These are phyloP conservation scores for Mollisia scopiformis DNA, from an alignment of 2,329 filamentous ascomycete species.

Conservation along the genomic window DNA sequence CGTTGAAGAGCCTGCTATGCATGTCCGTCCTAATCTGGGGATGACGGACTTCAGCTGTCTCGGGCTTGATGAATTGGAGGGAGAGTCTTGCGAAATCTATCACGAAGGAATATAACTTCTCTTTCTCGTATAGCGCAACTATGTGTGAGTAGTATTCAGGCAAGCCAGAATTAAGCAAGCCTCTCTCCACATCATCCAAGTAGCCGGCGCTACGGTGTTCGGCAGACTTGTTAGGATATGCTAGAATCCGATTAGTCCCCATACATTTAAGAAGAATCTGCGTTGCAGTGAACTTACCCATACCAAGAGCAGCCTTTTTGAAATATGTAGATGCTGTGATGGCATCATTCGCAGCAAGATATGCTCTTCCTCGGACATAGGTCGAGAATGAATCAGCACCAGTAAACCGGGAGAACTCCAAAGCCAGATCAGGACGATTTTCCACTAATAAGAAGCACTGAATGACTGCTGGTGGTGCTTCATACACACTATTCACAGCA, in stretches of 20 bases:
- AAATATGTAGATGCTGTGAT: conserved; percentile 76
- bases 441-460: conserved; percentile 65
- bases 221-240: conserved; percentile 25
- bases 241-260: conserved; percentile 25
- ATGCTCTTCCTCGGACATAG: conserved; percentile 84
- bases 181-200: conserved; percentile 76
- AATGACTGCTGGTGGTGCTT: conserved; percentile 61
- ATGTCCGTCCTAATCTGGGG: conserved; percentile 56
- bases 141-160: conserved; percentile 88
- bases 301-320: conserved; percentile 78
- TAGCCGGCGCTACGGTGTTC: conserved; percentile 65
- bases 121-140: conserved; percentile 77
- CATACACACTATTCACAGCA: conserved; percentile 66
- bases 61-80: conserved; percentile 59
- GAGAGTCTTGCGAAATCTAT: conserved; percentile 81
- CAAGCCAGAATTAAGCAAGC: conserved; percentile 69
- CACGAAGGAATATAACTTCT: conserved; percentile 77
- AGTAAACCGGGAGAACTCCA: conserved; percentile 59
- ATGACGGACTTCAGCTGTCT: conserved; percentile 2
- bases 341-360: conserved; percentile 74
- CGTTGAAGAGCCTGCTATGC: conserved; percentile 81
- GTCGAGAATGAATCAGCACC: conserved; percentile 64
- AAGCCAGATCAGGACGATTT: conserved; percentile 61
- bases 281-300: conserved; percentile 67
- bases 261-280: too few species aligned